Conservation (phyloP, 2,329 filamentous ascomycete species). For the Sarocladium strictum region DNA sequence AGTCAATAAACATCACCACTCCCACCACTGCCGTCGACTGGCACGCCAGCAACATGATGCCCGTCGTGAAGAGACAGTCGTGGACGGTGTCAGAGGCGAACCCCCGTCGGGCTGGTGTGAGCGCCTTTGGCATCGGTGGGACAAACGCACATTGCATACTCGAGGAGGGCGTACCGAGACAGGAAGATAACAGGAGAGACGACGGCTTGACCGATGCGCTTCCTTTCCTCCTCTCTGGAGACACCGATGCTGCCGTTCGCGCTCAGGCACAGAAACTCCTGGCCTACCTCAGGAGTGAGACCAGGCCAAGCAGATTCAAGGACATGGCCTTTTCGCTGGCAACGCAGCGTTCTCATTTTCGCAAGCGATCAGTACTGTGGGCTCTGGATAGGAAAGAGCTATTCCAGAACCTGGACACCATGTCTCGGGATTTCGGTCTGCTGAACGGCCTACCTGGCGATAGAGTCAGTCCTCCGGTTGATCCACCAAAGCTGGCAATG, state of each 20-base stretch:
- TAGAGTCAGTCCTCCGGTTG: background rate
- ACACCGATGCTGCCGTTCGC: slow-evolving; percentile 12
- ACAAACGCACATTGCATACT: slow-evolving; percentile 41
- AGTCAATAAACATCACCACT: slow-evolving; percentile 17
- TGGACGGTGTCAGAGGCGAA: slow-evolving; percentile 14
- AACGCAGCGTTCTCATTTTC: slow-evolving; percentile 12
- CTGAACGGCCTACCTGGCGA: background rate
- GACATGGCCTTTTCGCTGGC: slow-evolving; percentile 13
- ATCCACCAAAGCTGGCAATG: slow-evolving; percentile 18
- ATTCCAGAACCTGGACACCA: slow-evolving; percentile 3
- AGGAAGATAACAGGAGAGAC: background rate
- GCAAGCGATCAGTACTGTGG: slow-evolving; percentile 8
- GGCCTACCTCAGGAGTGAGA: background rate
- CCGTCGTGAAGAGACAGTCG: slow-evolving; percentile 6
- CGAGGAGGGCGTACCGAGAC: slow-evolving; percentile 18
- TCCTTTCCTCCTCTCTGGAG: slow-evolving; percentile 10
- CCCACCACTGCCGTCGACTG: slow-evolving; percentile 14
- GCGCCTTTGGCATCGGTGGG: slow-evolving; percentile 36
- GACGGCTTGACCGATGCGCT: background rate
- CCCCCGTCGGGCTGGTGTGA: slow-evolving; percentile 34
- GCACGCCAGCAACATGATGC: slow-evolving; percentile 12
- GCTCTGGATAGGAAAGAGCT: slow-evolving; percentile 9
- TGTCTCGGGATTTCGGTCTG: background rate
- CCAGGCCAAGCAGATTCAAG: slow-evolving; percentile 2
- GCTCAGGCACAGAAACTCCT: slow-evolving; percentile 13